phyloP scores from a whole-genome alignment of 2,329 filamentous ascomycete genomes.

The Westerdykella sp. region DNA sequence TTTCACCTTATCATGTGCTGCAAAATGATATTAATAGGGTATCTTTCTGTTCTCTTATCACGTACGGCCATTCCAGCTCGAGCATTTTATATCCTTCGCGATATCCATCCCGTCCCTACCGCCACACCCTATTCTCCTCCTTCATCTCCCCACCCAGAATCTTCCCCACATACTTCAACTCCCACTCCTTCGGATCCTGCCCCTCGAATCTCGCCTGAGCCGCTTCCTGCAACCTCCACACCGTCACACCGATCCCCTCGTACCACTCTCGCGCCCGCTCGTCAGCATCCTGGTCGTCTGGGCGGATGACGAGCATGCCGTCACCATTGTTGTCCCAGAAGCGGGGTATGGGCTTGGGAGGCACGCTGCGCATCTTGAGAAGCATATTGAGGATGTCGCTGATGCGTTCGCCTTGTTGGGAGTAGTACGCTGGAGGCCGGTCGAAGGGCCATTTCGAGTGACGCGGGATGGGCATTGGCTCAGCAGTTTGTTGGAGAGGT shows the following conservation, averaged over 20 bases:
- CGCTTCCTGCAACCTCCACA: constrained; percentile 21
- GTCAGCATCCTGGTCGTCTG: constrained; percentile 23
- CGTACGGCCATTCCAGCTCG: no score
- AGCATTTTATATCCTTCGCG: no score
- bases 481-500: background rate
- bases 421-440: constrained; percentile 47
- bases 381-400: constrained; percentile 53
- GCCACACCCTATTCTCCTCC: no score
- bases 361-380: constrained; percentile 50
- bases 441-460: constrained; percentile 49
- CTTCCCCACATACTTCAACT: constrained; percentile 33
- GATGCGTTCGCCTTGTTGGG: constrained; percentile 53
- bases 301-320: constrained; percentile 31
- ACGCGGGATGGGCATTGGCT: background rate
- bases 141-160: constrained; percentile 17
- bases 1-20: no score
- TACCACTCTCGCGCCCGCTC: constrained; percentile 34
- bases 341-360: constrained; percentile 35
- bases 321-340: constrained; percentile 14
- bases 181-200: constrained; percentile 31
- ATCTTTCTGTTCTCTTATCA: no score
- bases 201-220: constrained; percentile 26
- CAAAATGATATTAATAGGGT: no score
- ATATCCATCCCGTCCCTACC: no score
- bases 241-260: constrained; percentile 27